Base-by-base conservation (phyloP, 1,284 basidiomycete genomes). In the Moniliophthora roreri region DNA sequence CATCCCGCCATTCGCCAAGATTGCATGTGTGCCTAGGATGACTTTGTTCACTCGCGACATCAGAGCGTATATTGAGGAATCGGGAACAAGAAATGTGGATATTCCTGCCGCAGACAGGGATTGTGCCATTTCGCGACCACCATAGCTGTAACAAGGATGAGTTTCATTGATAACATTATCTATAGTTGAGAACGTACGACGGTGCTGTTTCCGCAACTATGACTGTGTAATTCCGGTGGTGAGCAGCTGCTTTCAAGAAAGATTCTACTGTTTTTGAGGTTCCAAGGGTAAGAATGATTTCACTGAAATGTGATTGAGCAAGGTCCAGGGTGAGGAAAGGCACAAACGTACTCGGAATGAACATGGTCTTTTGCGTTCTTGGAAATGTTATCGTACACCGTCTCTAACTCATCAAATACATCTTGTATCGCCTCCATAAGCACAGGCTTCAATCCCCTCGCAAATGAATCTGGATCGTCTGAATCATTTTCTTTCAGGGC, bases 31-130 rank as follows among this genome's bases (percentile, higher is more conserved):
- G 45, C 93, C 93, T 47, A 98, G 80, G 57, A 98, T 86, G 59
- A 98, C 89, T 74, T 99, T 99, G 72, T 95, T 97, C 50, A 98
- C 92, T 57, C 96, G 87, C 3, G 96, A 96, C 87, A 99, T 93
- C 60, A 99, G 82, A 11, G 94, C 93, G 68, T 92, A 97, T 67
- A 98, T 89, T 37, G 93, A 93, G 15, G 91, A 93, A 71, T 98
- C 96, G 37, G 96, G 95, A 42, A 99, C 89, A 49, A 99, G 88
- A 66, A 98, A 89, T 16, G 94, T 95, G 10, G 93, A 93, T 60
- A 98, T 94, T 52, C 91, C 88, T 20, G 84, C 79, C 20, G 82
- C 71, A 1, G 93, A 90, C 24, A 95, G 79, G 2, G 86, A 81
- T 57, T 85, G 76, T 9, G 95, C 94, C 82, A 96, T 90, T 54